Evolutionary conservation across 306 rosid species (phyloP).

Genomic region (Castanea crenata): DNA sequence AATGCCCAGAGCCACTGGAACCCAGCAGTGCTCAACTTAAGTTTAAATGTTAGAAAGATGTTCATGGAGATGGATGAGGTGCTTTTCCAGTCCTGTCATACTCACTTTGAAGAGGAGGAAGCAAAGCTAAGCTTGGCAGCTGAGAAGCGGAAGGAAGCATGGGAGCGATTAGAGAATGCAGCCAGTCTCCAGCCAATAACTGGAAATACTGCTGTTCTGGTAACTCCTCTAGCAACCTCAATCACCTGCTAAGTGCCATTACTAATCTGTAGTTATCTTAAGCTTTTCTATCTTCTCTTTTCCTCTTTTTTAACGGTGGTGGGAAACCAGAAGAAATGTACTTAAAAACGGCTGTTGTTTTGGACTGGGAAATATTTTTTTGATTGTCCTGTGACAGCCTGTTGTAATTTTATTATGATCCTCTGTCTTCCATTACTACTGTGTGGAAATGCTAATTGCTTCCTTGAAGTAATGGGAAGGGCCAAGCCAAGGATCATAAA

Average conservation of each 20-base stretch:
- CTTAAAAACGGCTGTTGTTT: slow-evolving; percentile 43
- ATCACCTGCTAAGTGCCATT: slow-evolving; percentile 35
- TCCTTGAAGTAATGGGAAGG: slow-evolving; percentile 39
- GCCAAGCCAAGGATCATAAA: slow-evolving; percentile 38
- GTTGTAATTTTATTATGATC: slow-evolving; percentile 25
- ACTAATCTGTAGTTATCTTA: slow-evolving; percentile 8
- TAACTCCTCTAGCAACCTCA: slow-evolving; percentile 47
- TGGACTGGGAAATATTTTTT: slow-evolving; percentile 25
- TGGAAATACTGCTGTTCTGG: slow-evolving; percentile 86
- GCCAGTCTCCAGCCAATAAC: slow-evolving; percentile 72
- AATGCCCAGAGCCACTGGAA: slow-evolving; percentile 86
- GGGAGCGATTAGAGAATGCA: slow-evolving; percentile 72
- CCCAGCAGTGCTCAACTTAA: slow-evolving; percentile 80
- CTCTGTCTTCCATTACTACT: slow-evolving; percentile 18
- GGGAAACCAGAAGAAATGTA: slow-evolving; percentile 38
- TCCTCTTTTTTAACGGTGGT: slow-evolving; percentile 31
- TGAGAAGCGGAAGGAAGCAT: slow-evolving; percentile 67
- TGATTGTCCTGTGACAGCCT: neutral
- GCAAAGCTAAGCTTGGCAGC: slow-evolving; percentile 37
- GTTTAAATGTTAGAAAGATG: slow-evolving; percentile 75
- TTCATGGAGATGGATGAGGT: slow-evolving; percentile 89
- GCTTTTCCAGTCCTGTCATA: slow-evolving; percentile 56
- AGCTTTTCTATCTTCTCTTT: slow-evolving; percentile 22
- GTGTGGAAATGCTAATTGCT: slow-evolving; percentile 26
- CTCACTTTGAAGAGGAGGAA: slow-evolving; percentile 68